Evolutionary conservation across 768 basidiomycete species (phyloP), one percentile per base, ranked within the genome.

Genomic region (Hypsizygus marmoreus): DNA sequence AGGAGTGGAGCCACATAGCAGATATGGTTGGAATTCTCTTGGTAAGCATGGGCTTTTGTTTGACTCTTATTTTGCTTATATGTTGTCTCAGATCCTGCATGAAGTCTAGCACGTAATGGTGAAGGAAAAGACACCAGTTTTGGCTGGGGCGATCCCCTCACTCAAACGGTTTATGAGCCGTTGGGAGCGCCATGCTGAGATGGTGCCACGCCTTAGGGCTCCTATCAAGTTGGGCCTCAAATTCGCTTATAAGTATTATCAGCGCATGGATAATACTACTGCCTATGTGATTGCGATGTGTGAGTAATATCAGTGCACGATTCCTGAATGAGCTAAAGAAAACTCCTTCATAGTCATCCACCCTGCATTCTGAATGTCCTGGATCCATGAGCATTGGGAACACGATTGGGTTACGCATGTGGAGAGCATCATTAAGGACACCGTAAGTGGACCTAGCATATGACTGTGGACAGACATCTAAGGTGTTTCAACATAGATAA

Each of bases 301-400:
- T 49, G 32, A 20, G 38, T 5, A 35, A 16, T 6, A 9, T 35
- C 16, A 16, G 19, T 39, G 25, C 29, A 39, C n/a, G n/a, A 6
- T 4, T 5, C 2, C 9, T 6, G 22, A 9, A 6, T 25, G 11
- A 30, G 11, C n/a, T n/a, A n/a, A n/a, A n/a, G n/a, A n/a, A n/a
- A n/a, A n/a, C n/a, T n/a, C n/a, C n/a, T n/a, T n/a, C n/a, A 33
- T 38, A 55, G 57, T 59, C 40, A 33, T 59, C 12, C 50, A 59
- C 38, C 55, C 55, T 4, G 29, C 24, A 20, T 41, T 56, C 14
- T 45, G 49, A 4, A 19, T 56, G 34, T 25, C 36, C 0, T 59
- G 57, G 57, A 47, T 59, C 22, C 3, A 32, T 13, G 33, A 48
- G 17, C 45, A 56, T 30, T 59, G 57, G 57, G 55, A 42, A 4